Percentiles rank a stretch among this genome's conserved stretches.
Evolutionary conservation across 352 stramenopile species (phyloP).

Genomic region (Globisporangium uncinulatum): DNA sequence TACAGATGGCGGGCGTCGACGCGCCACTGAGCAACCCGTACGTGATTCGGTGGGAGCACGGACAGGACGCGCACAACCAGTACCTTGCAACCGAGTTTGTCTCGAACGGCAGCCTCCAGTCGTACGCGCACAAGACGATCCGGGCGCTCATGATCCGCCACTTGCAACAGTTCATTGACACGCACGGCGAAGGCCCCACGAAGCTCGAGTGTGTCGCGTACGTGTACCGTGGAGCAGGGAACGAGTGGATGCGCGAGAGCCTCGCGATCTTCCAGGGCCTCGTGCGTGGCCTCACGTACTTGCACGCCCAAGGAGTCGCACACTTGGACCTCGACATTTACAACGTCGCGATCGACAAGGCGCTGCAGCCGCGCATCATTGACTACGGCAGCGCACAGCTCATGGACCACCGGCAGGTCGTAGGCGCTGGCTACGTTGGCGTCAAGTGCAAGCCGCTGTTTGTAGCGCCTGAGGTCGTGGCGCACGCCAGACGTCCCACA

Average conservation of each 20-base stretch:
- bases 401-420: constrained; percentile 58
- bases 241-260: constrained; percentile 76
- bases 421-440: constrained; percentile 49
- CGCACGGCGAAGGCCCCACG: constrained; percentile 47
- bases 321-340: constrained; percentile 84
- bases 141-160: constrained; percentile 63
- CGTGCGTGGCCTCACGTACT: constrained; percentile 63
- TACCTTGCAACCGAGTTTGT: constrained; percentile 84
- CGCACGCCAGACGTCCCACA: constrained; percentile 44
- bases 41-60: constrained; percentile 78
- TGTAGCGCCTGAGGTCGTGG: constrained; percentile 65
- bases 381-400: constrained; percentile 76
- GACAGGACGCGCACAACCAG: constrained; percentile 61
- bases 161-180: constrained; percentile 60
- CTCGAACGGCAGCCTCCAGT: constrained; percentile 69
- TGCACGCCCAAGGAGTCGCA: constrained; percentile 72
- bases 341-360: constrained; percentile 74
- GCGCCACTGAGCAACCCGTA: constrained; percentile 60
- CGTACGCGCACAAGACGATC: constrained; percentile 67
- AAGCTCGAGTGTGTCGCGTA: constrained; percentile 81
- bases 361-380: constrained; percentile 55
- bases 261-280: constrained; percentile 66
- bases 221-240: constrained; percentile 59
- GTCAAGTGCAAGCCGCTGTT: constrained; percentile 85
- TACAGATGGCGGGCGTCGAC: constrained; percentile 74